Evolutionary conservation across 1,284 basidiomycete species (phyloP).

Genomic region (Grifola frondosa): DNA sequence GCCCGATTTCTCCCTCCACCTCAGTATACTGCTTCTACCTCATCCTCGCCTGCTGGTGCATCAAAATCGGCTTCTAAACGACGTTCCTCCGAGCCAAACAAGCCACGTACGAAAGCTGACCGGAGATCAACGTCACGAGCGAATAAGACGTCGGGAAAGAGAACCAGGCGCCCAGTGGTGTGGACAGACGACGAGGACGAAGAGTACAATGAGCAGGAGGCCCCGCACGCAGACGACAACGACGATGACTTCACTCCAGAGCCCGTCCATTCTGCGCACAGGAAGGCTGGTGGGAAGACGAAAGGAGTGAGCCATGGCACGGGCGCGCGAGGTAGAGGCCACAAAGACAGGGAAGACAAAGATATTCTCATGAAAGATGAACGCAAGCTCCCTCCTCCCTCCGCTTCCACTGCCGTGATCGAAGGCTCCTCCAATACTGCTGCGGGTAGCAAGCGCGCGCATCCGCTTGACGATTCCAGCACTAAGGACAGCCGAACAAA

Average conservation of each 20-base stretch:
- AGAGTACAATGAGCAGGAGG: conserved; percentile 14
- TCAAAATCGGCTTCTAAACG: conserved; percentile 12
- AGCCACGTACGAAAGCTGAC: conserved; percentile 2
- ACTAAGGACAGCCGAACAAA: conserved; percentile 8
- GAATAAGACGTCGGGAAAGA: conserved; percentile 17
- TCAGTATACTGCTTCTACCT: conserved; percentile 7
- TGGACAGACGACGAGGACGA: conserved; percentile 26
- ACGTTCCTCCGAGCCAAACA: conserved; percentile 9
- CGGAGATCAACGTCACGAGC: conserved; percentile 1
- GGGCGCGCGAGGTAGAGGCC: conserved; percentile 14
- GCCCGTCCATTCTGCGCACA: conserved; percentile 14
- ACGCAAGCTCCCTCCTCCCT: conserved; percentile 30
- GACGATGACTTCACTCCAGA: conserved; percentile 25
- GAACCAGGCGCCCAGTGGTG: conserved; percentile 17
- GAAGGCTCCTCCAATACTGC: conserved; percentile 1
- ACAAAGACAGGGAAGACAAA: conserved; percentile 29
- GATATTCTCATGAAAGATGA: conserved; percentile 42
- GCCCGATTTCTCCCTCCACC: conserved; percentile 20
- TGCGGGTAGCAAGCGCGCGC: not conserved
- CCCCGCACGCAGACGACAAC: conserved; percentile 19
- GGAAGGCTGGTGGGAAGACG: conserved; percentile 14
- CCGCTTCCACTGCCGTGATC: conserved; percentile 7
- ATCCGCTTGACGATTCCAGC: conserved; percentile 7
- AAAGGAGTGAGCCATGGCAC: conserved; percentile 11
- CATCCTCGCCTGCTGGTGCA: conserved; percentile 16